Base-by-base conservation (phyloP, 768 basidiomycete species). In the Gymnopilus junonius region DNA sequence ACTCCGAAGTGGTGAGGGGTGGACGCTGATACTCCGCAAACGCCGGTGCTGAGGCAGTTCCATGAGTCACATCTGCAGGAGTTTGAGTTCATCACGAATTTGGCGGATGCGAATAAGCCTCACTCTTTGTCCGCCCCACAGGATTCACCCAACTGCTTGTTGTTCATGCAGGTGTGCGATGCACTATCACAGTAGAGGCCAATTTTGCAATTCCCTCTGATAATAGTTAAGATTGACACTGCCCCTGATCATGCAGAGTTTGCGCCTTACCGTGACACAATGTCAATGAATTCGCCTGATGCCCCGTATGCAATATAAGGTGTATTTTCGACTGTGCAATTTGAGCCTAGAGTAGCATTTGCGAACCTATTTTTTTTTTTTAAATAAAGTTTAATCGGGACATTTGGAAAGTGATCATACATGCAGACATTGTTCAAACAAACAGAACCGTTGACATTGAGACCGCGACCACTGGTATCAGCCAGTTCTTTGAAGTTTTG, bases 341-440 rank as follows among this genome's bases (percentile, higher is more conserved):
- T 46, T 50, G 82, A 77, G 5, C 88, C 87, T 4, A 85, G 75
- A 0, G 92, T 91, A 31, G 81, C 85, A 69, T 95, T 93, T 8
- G 94, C 89, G 83, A 85, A 94, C 83, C 92, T 93, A 21, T 35
- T 14, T 27, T 17, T 23, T 14, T 4, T n/a, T 17, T 51, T n/a
- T n/a, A n/a, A 29, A 25, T n/a, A 50, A 42, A 21, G 55, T 8
- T 21, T 39, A 32, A 29, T 39, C 17, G 7, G 17, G n/a, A 64
- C 34, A 59, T 31, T 46, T 45, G 20, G 37, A 20, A 61, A 14
- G 7, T 31, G 27, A 23, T 80, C 89, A 37, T 72, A 94, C 93
- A 89, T 87, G 91, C 94, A 95, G 3, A 82, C 74, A 70, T 88
- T 89, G 70, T 93, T 91, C 55, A 97, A 82, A 73, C 95, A 96